Conservation (phyloP, 2,329 filamentous ascomycete species). For the Neocatenulostroma microsporum region DNA sequence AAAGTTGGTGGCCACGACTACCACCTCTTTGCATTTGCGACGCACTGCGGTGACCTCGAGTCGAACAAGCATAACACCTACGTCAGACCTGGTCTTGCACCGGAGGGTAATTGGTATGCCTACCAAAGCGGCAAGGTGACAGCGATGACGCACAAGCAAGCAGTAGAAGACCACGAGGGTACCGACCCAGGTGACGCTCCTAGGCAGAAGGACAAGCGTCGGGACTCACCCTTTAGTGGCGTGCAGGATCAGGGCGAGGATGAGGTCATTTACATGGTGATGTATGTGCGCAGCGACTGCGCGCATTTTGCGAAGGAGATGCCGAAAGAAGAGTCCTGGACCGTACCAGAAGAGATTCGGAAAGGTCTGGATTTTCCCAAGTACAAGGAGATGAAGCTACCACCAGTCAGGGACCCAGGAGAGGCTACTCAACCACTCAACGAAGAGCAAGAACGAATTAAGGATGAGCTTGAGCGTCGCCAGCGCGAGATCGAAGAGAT, state of each 20-base stretch:
- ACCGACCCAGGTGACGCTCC: conserved; percentile 2
- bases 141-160: conserved; percentile 50
- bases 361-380: background rate
- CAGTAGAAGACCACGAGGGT: conserved; percentile 34
- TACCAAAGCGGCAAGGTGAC: conserved; percentile 48
- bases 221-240: conserved; percentile 16
- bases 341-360: conserved; percentile 4
- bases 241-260: conserved; percentile 7
- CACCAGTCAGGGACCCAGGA: background rate
- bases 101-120: conserved; percentile 50
- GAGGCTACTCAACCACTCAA: background rate
- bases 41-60: conserved; percentile 51
- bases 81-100: conserved; percentile 50
- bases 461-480: background rate
- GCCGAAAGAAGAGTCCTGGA: conserved; percentile 3
- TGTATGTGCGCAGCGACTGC: conserved; percentile 20
- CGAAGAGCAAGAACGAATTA: background rate
- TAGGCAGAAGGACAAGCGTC: conserved; percentile 6
- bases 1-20: conserved; percentile 44
- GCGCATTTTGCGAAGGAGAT: background rate
- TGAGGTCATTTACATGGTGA: conserved; percentile 20
- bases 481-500: conserved; percentile 1
- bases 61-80: conserved; percentile 55
- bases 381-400: background rate
- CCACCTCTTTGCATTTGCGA: conserved; percentile 52